A percentile compares a stretch with the other conserved stretches of the same genome.
phyloP scores from a whole-genome alignment of 208 protist genomes.

The Porcisia hertigi region DNA sequence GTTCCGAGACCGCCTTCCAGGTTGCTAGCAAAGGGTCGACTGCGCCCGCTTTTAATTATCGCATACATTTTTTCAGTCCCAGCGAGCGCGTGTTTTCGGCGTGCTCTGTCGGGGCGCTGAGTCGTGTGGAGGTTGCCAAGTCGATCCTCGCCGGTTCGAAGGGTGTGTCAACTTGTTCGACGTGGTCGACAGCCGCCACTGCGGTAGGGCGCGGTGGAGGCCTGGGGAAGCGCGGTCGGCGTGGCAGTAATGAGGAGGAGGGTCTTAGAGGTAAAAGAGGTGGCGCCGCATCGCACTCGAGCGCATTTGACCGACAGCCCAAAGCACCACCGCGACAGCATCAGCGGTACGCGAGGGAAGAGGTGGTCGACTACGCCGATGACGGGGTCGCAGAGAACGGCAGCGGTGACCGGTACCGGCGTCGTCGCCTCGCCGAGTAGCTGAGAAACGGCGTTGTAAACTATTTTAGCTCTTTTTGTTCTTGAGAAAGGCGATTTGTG shows the following conservation, averaged over 20 bases:
- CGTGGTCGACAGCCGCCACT: constrained; percentile 8
- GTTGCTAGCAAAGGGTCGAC: constrained; percentile 27
- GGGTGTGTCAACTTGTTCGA: constrained; percentile 1
- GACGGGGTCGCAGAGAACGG: neutral
- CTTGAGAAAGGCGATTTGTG: too few species aligned
- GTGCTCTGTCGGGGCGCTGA: constrained; percentile 71
- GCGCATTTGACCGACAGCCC: constrained; percentile 11
- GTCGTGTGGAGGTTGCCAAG: constrained; percentile 64
- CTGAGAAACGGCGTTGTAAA: neutral
- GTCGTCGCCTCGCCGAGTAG: constrained; percentile 12
- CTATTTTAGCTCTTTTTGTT: neutral
- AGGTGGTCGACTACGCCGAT: constrained; percentile 6
- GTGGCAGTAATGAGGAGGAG: neutral
- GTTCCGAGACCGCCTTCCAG: constrained; percentile 9
- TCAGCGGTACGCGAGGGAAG: constrained; percentile 3
- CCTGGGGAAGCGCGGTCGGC: constrained; percentile 10
- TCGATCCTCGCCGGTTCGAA: constrained; percentile 20
- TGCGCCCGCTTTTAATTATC: constrained; percentile 52
- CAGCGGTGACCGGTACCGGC: constrained; percentile 9
- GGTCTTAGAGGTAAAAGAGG: neutral
- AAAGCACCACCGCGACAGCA: constrained; percentile 23
- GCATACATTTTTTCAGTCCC: constrained; percentile 67
- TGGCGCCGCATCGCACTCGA: neutral
- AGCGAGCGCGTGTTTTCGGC: constrained; percentile 78
- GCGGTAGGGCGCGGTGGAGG: constrained; percentile 11